Conservation (phyloP, 75 land plant genomes). For the Pinus albicaulis region DNA sequence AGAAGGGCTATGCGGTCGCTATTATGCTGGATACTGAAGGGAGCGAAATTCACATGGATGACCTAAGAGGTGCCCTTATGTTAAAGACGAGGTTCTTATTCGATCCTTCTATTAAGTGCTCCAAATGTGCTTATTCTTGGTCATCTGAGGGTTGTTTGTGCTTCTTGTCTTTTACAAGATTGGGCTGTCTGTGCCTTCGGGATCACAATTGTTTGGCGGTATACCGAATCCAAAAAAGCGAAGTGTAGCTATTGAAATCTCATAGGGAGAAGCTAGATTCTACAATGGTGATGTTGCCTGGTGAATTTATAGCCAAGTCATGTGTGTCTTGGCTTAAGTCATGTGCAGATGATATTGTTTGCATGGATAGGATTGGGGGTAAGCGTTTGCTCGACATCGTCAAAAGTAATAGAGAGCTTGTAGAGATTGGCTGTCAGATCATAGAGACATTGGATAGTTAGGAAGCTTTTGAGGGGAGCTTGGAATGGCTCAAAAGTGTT, state of each 20-base stretch:
- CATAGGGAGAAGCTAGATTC: conserved; percentile 81
- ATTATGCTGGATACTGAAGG: too few relatives aligned
- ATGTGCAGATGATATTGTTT: conserved; percentile 65
- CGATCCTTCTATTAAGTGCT: too few relatives aligned
- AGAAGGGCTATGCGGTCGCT: too few relatives aligned
- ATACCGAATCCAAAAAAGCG: conserved; percentile 91
- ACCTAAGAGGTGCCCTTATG: too few relatives aligned
- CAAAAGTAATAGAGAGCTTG: conserved; percentile 55
- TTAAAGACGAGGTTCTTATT: too few relatives aligned
- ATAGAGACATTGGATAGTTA: conserved; percentile 62
- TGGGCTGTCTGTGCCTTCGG: conserved; percentile 78
- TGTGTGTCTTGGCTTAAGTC: conserved; percentile 67
- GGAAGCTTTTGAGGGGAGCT: conserved; percentile 68
- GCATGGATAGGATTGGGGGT: conserved; percentile 31
- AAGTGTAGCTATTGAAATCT: conserved; percentile 76
- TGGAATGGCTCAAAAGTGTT: conserved; percentile 85
- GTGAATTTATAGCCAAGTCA: conserved; percentile 49
- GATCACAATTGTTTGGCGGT: conserved; percentile 92
- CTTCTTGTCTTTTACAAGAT: conserved; percentile 80
- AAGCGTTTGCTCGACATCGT: conserved; percentile 42
- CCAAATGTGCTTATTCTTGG: too few relatives aligned
- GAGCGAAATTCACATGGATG: too few relatives aligned
- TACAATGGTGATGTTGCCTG: conserved; percentile 54
- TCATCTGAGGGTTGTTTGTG: too few relatives aligned
- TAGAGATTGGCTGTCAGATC: conserved; percentile 56